Base-by-base conservation (phyloP, 805 yeast genomes). In the Naumovozyma baii region DNA sequence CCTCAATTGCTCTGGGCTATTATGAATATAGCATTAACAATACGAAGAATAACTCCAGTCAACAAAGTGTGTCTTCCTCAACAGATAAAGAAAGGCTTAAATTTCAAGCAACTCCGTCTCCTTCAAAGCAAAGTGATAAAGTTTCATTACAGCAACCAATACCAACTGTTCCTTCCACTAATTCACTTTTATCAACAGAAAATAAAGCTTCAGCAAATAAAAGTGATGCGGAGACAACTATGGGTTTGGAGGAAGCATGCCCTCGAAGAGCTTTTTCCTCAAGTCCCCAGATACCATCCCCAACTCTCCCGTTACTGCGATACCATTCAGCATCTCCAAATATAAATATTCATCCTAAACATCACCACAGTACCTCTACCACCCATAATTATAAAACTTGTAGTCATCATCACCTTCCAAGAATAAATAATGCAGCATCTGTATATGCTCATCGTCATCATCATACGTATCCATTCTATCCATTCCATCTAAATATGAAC, bases 1-100 rank as follows among this genome's bases (percentile, higher is more conserved):
- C 52, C 86, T 86, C 63, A 78, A 94, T 7, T 76, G 94, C 9
- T 85, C 83, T 54, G 42, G 80, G 46, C 40, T 66, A 14, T 55
- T 77, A 43, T 49, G 43, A 39, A 2, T 29, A 17, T 29, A 29
- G 10, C 10, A 10, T 7, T 22, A 22, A 22, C 9, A 22, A 22
- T 7, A 22, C 26, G 26, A 22, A 22, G 9, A 22, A 22, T 7
- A 7, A 7, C 26, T 22, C 26, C 26, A 22, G 9, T 10, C 26
- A n/a, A n/a, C n/a, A n/a, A n/a, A n/a, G 26, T 22, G 10, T 7
- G 26, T 22, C 26, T 7, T 7, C 10, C 26, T 22, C 26, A 22
- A 22, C 26, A 22, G 26, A 22, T 22, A 7, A 22, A 22, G 9
- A 22, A 10, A 22, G 10, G 26, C 10, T 22, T 7, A 22, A 22